phyloP scores from a whole-genome alignment of 345 rosid genomes.

The Moricandia moricandioides region DNA sequence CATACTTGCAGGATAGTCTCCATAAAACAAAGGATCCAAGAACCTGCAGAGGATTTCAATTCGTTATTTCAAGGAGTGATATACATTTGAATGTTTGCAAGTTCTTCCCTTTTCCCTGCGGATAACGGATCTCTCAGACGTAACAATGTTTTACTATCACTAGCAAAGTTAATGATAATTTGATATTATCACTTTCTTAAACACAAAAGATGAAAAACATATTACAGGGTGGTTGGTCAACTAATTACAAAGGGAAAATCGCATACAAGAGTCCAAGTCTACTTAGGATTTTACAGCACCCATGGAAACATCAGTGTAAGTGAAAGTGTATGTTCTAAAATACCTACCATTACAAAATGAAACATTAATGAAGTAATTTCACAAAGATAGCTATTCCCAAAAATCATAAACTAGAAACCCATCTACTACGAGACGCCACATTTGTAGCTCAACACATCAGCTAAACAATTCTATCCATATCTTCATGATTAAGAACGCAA shows the following conservation, averaged over 20 bases:
- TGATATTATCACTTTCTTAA: background rate
- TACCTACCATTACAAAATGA: background rate
- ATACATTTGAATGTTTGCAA: background rate
- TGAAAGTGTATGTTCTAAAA: background rate
- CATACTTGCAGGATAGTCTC: constrained; percentile 83
- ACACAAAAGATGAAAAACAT: background rate
- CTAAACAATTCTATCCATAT: background rate
- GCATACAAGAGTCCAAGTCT: background rate
- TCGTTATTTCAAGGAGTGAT: constrained; percentile 9
- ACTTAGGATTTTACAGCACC: background rate
- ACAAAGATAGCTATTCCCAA: background rate
- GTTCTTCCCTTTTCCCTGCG: background rate
- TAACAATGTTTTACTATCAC: background rate
- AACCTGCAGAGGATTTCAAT: constrained; percentile 47
- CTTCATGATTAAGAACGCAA: background rate
- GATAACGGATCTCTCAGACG: background rate
- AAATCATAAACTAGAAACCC: background rate
- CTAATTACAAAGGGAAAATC: background rate
- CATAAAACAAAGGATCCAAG: constrained; percentile 71
- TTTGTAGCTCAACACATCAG: constrained; percentile 5
- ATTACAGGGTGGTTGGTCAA: background rate
- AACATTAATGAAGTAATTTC: background rate
- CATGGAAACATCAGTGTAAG: background rate
- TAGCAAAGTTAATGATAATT: background rate
- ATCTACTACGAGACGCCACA: background rate